Evolutionary conservation across 2,329 filamentous ascomycete genomes (phyloP).

Genomic region (Epichloe uncinata): DNA sequence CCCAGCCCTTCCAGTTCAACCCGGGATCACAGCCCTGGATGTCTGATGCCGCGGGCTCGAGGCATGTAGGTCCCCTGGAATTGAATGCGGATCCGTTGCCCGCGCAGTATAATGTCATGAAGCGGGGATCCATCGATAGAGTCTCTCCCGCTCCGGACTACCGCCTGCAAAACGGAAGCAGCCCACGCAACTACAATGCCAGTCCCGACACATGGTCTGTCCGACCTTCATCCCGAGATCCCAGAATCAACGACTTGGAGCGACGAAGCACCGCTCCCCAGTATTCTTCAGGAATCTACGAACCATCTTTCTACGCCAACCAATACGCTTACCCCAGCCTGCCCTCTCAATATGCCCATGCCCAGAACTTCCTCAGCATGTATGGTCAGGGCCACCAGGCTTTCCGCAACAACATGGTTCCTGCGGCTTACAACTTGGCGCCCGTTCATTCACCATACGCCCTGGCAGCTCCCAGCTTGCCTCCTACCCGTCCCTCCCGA

Average conservation of each 20-base stretch:
- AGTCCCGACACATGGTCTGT: slow-evolving; percentile 26
- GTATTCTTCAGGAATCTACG: slow-evolving; percentile 16
- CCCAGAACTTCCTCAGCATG: slow-evolving; percentile 14
- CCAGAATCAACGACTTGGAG: slow-evolving; percentile 23
- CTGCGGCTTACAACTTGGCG: slow-evolving; percentile 21
- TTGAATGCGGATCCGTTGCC: slow-evolving; percentile 19
- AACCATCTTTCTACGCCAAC: slow-evolving; percentile 17
- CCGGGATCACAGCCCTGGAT: slow-evolving; percentile 34
- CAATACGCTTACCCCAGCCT: slow-evolving; percentile 18
- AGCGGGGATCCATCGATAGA: slow-evolving; percentile 27
- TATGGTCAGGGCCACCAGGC: slow-evolving; percentile 1
- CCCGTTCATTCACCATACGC: slow-evolving; percentile 19
- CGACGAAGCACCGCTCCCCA: slow-evolving; percentile 23
- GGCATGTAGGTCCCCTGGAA: slow-evolving; percentile 19
- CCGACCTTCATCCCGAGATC: slow-evolving; percentile 21
- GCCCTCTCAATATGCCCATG: slow-evolving; percentile 20
- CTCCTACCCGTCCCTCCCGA: slow-evolving; percentile 26
- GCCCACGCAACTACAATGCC: slow-evolving; percentile 15
- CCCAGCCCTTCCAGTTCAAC: slow-evolving; percentile 33
- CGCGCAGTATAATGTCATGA: slow-evolving; percentile 15
- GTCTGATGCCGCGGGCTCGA: slow-evolving; percentile 15
- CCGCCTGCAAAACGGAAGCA: slow-evolving; percentile 16
- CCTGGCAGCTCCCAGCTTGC: slow-evolving; percentile 13
- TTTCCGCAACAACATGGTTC: slow-evolving; percentile 23
- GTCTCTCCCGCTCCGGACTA: slow-evolving; percentile 20